Conservation (phyloP, 2,329 filamentous ascomycete genomes). For the Macrophomina pseudophaseolina region DNA sequence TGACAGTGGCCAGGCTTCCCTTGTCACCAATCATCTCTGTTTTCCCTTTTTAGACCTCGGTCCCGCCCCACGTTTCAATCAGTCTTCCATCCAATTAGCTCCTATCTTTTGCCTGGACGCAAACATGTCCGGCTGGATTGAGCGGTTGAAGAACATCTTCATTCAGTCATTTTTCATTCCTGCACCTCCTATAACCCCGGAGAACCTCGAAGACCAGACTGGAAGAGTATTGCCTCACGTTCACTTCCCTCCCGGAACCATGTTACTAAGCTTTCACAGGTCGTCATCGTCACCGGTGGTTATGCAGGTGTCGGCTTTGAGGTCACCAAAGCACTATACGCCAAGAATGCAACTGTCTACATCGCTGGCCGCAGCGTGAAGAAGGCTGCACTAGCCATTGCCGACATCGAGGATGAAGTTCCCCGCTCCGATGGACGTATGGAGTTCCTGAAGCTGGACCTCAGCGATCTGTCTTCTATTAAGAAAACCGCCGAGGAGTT, state of each 20-base stretch:
- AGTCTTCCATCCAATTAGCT: not conserved
- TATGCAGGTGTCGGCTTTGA: slow-evolving; percentile 58
- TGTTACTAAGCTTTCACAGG: slow-evolving; percentile 29
- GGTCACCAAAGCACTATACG: slow-evolving; percentile 60
- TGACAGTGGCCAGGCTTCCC: not conserved
- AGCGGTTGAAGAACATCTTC: slow-evolving; percentile 28
- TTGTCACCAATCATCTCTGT: not conserved
- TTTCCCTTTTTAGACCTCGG: not conserved
- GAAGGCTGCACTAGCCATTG: slow-evolving; percentile 55
- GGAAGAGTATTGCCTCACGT: not conserved
- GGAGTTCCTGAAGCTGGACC: slow-evolving; percentile 42
- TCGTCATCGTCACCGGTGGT: slow-evolving; percentile 60
- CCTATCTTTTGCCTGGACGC: not conserved
- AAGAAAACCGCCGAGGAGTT: slow-evolving; percentile 47
- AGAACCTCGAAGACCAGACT: slow-evolving; percentile 45
- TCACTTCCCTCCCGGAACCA: not conserved
- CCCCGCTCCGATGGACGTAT: slow-evolving; percentile 39
- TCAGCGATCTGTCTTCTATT: slow-evolving; percentile 51
- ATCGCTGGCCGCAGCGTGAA: slow-evolving; percentile 55
- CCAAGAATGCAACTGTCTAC: slow-evolving; percentile 61
- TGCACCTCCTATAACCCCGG: slow-evolving; percentile 49
- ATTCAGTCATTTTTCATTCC: slow-evolving; percentile 39
- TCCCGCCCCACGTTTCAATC: too few relatives aligned
- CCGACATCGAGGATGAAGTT: slow-evolving; percentile 45
- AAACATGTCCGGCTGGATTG: slow-evolving; percentile 25